Conservation (phyloP, 768 basidiomycete genomes). For the Crassisporium funariophilum region DNA sequence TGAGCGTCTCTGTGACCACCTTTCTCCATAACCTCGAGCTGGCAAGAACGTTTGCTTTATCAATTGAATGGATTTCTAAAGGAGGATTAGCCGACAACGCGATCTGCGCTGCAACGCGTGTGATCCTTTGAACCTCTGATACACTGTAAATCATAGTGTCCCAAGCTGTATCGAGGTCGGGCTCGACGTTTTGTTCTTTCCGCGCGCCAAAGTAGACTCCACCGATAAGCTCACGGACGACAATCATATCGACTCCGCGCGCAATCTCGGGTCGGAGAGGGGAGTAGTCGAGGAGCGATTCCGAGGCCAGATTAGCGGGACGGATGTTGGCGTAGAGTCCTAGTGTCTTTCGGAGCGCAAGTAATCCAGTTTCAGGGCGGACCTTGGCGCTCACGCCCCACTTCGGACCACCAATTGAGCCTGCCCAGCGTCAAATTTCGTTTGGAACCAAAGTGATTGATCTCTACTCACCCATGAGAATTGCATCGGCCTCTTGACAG, state of each 20-base stretch:
- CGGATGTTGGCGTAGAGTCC: conserved; percentile 98
- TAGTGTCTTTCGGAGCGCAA: conserved; percentile 85
- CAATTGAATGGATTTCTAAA: conserved; percentile 87
- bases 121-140: conserved; percentile 90
- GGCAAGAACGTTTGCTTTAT: conserved; percentile 99
- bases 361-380: conserved; percentile 90
- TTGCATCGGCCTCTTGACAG: conserved; percentile 92
- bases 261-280: conserved; percentile 88
- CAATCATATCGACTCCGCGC: conserved; percentile 86
- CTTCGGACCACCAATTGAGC: conserved; percentile 98
- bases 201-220: conserved; percentile 95
- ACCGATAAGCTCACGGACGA: conserved; percentile 94
- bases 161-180: conserved; percentile 73
- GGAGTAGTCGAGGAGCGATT: conserved; percentile 82
- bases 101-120: conserved; percentile 92
- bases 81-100: conserved; percentile 84
- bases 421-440: conserved; percentile 40
- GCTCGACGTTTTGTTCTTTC: conserved; percentile 76
- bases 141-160: conserved; percentile 95
- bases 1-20: conserved; percentile 83
- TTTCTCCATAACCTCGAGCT: conserved; percentile 93
- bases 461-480: conserved; percentile 78
- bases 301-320: conserved; percentile 92
- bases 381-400: conserved; percentile 92
- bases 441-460: neutral